Conservation (phyloP, 2,329 filamentous ascomycete species). For the Cytospora piceae region DNA sequence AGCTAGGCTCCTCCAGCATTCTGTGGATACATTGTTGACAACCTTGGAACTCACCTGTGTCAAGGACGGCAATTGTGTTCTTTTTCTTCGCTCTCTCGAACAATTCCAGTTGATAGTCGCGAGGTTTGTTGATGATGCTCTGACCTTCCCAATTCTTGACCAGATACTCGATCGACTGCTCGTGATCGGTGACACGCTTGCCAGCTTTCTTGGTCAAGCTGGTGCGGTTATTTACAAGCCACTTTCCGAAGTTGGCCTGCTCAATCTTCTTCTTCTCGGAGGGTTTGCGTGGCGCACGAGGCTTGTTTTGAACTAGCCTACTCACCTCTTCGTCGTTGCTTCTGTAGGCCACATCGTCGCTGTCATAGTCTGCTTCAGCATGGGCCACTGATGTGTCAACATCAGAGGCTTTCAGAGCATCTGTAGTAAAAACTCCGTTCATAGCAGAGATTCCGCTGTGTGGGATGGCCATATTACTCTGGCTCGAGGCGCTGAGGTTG, state of each 20-base stretch:
- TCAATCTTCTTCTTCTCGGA: constrained; percentile 55
- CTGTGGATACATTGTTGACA: constrained; percentile 6
- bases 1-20: neutral
- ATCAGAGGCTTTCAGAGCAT: neutral
- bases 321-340: constrained; percentile 36
- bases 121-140: constrained; percentile 73
- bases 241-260: constrained; percentile 53
- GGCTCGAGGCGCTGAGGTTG: neutral
- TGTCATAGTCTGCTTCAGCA: constrained; percentile 18
- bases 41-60: constrained; percentile 78
- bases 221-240: constrained; percentile 43
- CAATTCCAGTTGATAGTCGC: constrained; percentile 90
- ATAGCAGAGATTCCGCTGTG: neutral
- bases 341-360: constrained; percentile 16
- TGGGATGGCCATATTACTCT: neutral
- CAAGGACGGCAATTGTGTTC: constrained; percentile 91
- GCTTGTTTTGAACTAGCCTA: constrained; percentile 35
- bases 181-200: constrained; percentile 34
- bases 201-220: constrained; percentile 42
- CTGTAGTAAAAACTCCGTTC: neutral
- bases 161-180: constrained; percentile 41
- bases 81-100: constrained; percentile 83
- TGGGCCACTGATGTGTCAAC: constrained; percentile 19
- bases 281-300: constrained; percentile 42
- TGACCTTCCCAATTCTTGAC: constrained; percentile 44